These are phyloP conservation scores for Aspergillus sp. DNA, from an alignment of 2,329 filamentous ascomycete species.

Conservation along the genomic window DNA sequence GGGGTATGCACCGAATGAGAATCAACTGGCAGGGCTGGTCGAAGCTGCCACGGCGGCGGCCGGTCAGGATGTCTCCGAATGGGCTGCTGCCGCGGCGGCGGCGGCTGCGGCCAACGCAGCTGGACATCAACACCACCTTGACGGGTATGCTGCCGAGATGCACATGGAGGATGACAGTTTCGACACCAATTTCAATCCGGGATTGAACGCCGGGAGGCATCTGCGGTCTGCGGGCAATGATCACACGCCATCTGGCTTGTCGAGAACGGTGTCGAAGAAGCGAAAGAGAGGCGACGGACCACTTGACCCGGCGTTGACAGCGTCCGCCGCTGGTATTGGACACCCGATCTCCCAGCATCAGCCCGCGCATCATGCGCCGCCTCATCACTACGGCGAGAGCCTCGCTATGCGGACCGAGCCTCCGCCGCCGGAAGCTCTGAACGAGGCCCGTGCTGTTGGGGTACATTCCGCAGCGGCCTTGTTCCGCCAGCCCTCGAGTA, in stretches of 20 bases:
- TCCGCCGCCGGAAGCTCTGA: constrained; percentile 29
- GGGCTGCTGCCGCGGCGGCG: constrained; percentile 46
- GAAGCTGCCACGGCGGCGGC: constrained; percentile 47
- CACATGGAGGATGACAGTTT: constrained; percentile 41
- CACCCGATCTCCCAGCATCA: constrained; percentile 18
- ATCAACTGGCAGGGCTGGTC: constrained; percentile 45
- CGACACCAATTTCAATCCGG: constrained; percentile 31
- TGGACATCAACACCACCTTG: constrained; percentile 37
- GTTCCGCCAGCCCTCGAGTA: constrained; percentile 49
- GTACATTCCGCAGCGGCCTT: constrained; percentile 54
- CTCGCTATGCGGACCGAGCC: constrained; percentile 37
- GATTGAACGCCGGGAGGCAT: constrained; percentile 24
- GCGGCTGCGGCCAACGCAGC: constrained; percentile 49
- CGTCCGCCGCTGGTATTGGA: constrained; percentile 19
- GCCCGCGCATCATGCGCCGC: constrained; percentile 23
- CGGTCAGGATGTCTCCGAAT: constrained; percentile 36
- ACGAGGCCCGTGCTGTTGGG: constrained; percentile 48
- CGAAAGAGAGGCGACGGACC: constrained; percentile 40
- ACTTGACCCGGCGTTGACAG: constrained; percentile 35
- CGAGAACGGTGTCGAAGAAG: constrained; percentile 37
- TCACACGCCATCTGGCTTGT: constrained; percentile 28
- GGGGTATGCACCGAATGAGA: constrained; percentile 37
- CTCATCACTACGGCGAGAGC: constrained; percentile 27
- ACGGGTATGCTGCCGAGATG: constrained; percentile 37
- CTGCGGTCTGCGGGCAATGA: constrained; percentile 26